Evolutionary conservation across 768 basidiomycete genomes (phyloP).

Genomic region (Sistotremastrum suecicum): DNA sequence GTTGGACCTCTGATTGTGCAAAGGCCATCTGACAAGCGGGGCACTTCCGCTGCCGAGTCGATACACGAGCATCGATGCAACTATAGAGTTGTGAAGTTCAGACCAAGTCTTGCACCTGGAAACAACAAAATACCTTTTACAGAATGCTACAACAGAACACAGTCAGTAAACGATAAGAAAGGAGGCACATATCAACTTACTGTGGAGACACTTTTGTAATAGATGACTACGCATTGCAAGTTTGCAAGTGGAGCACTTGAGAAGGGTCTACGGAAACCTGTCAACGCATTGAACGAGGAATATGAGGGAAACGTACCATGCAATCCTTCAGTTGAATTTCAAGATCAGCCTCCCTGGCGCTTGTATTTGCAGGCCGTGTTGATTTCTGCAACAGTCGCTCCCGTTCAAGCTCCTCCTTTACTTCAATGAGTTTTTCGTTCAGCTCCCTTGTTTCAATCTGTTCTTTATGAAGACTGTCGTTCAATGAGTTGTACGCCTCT

Average conservation of each 20-base stretch:
- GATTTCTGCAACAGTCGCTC: slow-evolving; percentile 32
- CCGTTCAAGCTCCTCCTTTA: slow-evolving; percentile 39
- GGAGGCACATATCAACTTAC: slow-evolving; percentile 32
- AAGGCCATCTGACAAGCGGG: slow-evolving; percentile 78
- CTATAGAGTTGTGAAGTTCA: slow-evolving; percentile 11
- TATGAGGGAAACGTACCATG: slow-evolving; percentile 30
- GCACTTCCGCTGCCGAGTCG: slow-evolving; percentile 87
- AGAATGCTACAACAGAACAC: slow-evolving; percentile 46
- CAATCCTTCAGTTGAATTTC: slow-evolving; percentile 40
- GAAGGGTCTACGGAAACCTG: slow-evolving; percentile 39
- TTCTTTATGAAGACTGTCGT: slow-evolving; percentile 1
- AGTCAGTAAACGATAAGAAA: slow-evolving; percentile 1
- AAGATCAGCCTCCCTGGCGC: slow-evolving; percentile 23
- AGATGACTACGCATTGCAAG: slow-evolving; percentile 64
- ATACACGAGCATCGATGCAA: slow-evolving; percentile 77
- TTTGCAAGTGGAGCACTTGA: slow-evolving; percentile 84
- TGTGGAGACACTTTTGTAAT: slow-evolving; percentile 84
- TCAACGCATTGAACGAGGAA: neutral
- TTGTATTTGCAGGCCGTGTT: slow-evolving; percentile 11
- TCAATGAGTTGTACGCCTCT: slow-evolving; percentile 11
- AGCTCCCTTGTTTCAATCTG: slow-evolving; percentile 24
- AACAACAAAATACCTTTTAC: slow-evolving; percentile 28
- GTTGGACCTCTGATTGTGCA: slow-evolving; percentile 70
- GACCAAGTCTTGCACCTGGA: slow-evolving; percentile 5
- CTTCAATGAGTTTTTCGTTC: slow-evolving; percentile 34